These are phyloP conservation scores for Clarireedia sp. DNA, from an alignment of 2,329 filamentous ascomycete species.

Conservation along the genomic window DNA sequence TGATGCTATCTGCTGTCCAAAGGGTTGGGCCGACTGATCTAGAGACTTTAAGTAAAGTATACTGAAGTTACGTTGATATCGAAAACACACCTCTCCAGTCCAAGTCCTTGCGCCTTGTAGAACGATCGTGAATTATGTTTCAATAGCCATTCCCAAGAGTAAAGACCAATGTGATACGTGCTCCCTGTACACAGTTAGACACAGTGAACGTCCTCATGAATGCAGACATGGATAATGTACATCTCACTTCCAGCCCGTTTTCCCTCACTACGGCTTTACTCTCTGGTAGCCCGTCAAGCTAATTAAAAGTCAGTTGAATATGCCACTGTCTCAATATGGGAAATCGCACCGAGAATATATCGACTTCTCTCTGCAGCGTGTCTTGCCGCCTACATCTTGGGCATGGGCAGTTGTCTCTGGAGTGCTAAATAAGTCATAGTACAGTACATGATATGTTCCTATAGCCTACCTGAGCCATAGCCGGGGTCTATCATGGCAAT, in stretches of 20 bases:
- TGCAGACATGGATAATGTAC: conserved; percentile 33
- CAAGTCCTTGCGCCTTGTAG: conserved; percentile 21
- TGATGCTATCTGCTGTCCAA: conserved; percentile 20
- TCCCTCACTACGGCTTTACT: conserved; percentile 8
- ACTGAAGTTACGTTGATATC: background rate
- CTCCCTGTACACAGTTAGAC: conserved; percentile 43
- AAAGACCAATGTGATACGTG: conserved; percentile 61
- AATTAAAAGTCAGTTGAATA: background rate
- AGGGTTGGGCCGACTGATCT: background rate
- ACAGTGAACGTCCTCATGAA: background rate
- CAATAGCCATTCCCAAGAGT: conserved; percentile 55
- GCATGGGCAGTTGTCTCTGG: conserved; percentile 65
- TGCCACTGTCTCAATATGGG: background rate
- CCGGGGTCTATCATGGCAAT: conserved; percentile 30
- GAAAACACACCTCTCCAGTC: background rate
- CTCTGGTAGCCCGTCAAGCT: background rate
- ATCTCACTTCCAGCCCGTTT: conserved; percentile 40
- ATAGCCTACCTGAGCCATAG: conserved; percentile 33
- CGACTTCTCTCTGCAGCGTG: conserved; percentile 60
- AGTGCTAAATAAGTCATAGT: conserved; percentile 9
- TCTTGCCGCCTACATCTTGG: conserved; percentile 56
- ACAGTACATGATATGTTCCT: background rate
- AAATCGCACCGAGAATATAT: conserved; percentile 47
- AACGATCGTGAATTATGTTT: conserved; percentile 32
- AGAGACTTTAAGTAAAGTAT: background rate